Evolutionary conservation across 2,329 filamentous ascomycete species (phyloP), one percentile per base, ranked within the genome.

Genomic region (Fusarium graminum): DNA sequence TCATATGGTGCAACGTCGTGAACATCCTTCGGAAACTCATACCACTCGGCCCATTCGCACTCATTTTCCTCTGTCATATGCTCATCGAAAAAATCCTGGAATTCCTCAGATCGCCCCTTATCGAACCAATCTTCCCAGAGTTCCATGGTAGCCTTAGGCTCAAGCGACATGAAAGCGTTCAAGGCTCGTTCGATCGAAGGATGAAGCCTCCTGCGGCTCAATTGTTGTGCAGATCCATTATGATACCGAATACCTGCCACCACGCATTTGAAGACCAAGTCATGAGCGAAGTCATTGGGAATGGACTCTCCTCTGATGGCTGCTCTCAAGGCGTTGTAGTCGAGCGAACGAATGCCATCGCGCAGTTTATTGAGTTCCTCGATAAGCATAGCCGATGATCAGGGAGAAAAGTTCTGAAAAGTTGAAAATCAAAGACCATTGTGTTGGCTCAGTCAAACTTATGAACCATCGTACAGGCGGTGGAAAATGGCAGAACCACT

Each of bases 141-240:
- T 2, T 47, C 36, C 4, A 34, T n/a, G 1, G 39, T 55, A 1
- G 41, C 5, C 9, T 59, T 39, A 6, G 56, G 56, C 5, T 55
- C 26, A 25, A 59, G 42, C 5, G 26, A 6, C 7, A 34, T 6
- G 9, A 59, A 59, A 7, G 78, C 76, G 58, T 79, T 77, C 4
- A 51, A 65, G 4, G 54, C 54, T 13, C 39, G 19, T 22, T 50
- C 13, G 3, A 43, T 4, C 6, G 39, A 52, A 2, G n/a, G 29
- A 9, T 43, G 16, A 4, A 34, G 4, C 0, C 16, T 16, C 34
- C n/a, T 43, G 3, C 29, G 9, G 6, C 39, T 29, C 8, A 52
- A 9, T 28, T 28, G 12, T 6, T 11, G 2, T 26, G 39, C 39
- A 10, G 43, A 43, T 16, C 49, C 39, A 43, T 52, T 29, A 19